phyloP scores from a whole-genome alignment of 1,139 yeast species.

The Kodamaea fungicola region DNA sequence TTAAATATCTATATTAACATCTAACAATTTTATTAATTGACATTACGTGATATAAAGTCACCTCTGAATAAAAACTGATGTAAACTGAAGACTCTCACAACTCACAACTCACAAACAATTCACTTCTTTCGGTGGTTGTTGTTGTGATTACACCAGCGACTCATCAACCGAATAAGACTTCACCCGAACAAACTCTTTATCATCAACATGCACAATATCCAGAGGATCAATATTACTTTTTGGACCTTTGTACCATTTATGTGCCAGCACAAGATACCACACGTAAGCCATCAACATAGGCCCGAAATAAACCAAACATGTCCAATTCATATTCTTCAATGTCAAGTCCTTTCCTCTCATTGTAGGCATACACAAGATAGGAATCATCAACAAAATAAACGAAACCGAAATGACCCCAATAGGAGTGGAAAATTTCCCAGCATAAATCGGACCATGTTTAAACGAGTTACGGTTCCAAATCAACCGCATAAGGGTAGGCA shows the following conservation, averaged over 20 bases:
- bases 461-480: slow-evolving; percentile 53
- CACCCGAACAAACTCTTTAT: neutral
- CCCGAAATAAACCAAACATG: slow-evolving; percentile 64
- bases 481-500: slow-evolving; percentile 61
- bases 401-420: slow-evolving; percentile 41
- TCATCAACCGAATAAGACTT: neutral
- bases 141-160: neutral
- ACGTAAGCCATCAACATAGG: slow-evolving; percentile 50
- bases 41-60: neutral
- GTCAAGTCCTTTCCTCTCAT: slow-evolving; percentile 45
- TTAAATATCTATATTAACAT: too few relatives aligned
- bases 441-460: slow-evolving; percentile 67
- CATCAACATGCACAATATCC: slow-evolving; percentile 15
- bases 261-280: slow-evolving; percentile 59
- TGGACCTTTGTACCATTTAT: slow-evolving; percentile 65
- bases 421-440: slow-evolving; percentile 53
- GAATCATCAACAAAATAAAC: slow-evolving; percentile 59
- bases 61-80: neutral
- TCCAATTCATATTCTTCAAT: slow-evolving; percentile 64
- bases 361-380: slow-evolving; percentile 65
- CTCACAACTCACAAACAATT: neutral
- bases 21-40: neutral
- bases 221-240: slow-evolving; percentile 50
- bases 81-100: neutral
- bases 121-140: neutral